Conservation (phyloP, 441 rosid species). For the Theobroma grandiflorum region DNA sequence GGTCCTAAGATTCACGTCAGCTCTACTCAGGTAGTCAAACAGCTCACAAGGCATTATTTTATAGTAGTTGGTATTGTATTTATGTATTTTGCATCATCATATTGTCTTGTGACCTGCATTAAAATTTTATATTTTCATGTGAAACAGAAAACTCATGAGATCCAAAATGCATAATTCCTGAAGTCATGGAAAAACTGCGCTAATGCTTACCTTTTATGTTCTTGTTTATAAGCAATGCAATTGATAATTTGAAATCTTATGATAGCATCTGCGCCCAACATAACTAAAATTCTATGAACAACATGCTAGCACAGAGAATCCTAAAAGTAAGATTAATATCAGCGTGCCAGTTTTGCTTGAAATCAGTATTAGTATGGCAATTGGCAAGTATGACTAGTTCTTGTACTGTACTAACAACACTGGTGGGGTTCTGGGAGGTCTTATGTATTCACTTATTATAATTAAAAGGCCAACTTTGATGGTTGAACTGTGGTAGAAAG, state of each 20-base stretch:
- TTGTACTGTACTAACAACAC: neutral
- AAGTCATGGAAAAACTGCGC: slow-evolving; percentile 1
- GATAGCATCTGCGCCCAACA: neutral
- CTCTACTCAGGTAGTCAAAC: slow-evolving; percentile 43
- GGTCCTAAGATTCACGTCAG: slow-evolving; percentile 50
- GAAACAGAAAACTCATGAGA: neutral
- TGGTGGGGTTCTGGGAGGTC: neutral
- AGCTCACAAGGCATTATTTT: neutral
- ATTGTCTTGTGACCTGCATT: neutral
- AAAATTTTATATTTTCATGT: neutral
- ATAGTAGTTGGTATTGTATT: neutral
- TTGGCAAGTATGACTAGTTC: slow-evolving; percentile 15
- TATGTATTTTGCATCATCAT: neutral
- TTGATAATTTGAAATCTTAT: neutral
- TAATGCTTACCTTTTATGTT: neutral
- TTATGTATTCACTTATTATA: neutral
- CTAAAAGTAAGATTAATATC: slow-evolving; percentile 5
- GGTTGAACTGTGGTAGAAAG: neutral
- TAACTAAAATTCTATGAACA: neutral
- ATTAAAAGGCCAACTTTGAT: neutral
- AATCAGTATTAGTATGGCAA: neutral
- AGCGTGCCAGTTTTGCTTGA: slow-evolving; percentile 12
- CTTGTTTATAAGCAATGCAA: neutral
- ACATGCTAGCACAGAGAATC: slow-evolving; percentile 4
- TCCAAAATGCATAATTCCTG: neutral